Conservation (phyloP, 768 basidiomycete species). For the Rhizopogon vesiculosus region DNA sequence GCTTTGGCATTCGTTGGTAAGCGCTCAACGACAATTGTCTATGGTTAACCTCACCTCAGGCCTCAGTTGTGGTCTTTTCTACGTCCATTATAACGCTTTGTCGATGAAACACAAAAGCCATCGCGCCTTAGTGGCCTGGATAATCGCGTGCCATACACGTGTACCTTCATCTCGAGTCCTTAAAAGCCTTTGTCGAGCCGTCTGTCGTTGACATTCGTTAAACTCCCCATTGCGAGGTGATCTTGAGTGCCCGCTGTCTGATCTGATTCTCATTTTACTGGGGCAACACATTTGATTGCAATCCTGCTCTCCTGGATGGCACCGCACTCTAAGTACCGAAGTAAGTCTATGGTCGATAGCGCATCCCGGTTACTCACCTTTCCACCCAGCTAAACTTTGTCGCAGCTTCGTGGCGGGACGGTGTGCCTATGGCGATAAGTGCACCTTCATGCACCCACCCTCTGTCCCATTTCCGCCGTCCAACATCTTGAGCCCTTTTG, state of each 20-base stretch:
- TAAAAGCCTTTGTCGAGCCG: constrained; percentile 19
- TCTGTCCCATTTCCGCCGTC: constrained; percentile 8
- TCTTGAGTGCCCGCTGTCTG: neutral
- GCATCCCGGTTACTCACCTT: constrained; percentile 4
- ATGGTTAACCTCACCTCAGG: neutral
- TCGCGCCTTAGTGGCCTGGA: constrained; percentile 14
- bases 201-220: constrained; percentile 16
- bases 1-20: constrained; percentile 2
- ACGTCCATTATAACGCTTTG: constrained; percentile 9
- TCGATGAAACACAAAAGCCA: constrained; percentile 5
- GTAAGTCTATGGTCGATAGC: constrained; percentile 15
- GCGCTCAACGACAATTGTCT: neutral
- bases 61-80: neutral
- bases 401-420: constrained; percentile 30
- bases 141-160: constrained; percentile 29
- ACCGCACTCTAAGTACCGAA: constrained; percentile 25
- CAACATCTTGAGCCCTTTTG: constrained; percentile 10
- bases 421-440: constrained; percentile 33
- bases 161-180: constrained; percentile 25
- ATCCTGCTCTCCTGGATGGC: neutral
- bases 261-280: neutral
- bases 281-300: neutral
- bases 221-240: neutral
- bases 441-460: constrained; percentile 33
- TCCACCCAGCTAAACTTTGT: constrained; percentile 30